Percentiles rank a stretch among this genome's conserved stretches.
Conservation (phyloP, 1,284 basidiomycete genomes). For the Trichosporon inkin region DNA sequence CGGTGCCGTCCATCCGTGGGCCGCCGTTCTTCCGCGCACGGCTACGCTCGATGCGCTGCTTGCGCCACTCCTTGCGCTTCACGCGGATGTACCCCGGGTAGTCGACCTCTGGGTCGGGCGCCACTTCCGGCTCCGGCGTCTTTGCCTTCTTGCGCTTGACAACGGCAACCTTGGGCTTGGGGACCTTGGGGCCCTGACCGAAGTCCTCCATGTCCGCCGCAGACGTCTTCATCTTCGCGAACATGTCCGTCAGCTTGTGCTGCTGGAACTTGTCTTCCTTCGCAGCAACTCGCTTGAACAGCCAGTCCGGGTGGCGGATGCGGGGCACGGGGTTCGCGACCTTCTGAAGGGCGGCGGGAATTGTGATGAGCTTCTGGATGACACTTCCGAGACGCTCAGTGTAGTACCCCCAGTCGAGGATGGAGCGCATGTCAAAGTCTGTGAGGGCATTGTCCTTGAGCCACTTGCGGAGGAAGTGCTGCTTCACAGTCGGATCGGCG, state of each 20-base stretch:
- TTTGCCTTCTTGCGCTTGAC: constrained; percentile 56
- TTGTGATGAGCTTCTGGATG: constrained; percentile 98
- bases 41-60: constrained; percentile 55
- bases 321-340: constrained; percentile 94
- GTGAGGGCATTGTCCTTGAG: constrained; percentile 85
- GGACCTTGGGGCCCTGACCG: constrained; percentile 36
- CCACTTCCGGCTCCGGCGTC: constrained; percentile 32
- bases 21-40: constrained; percentile 46
- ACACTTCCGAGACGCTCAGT: constrained; percentile 96
- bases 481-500: constrained; percentile 84
- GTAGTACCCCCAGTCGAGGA: constrained; percentile 98
- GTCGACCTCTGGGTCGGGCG: constrained; percentile 60
- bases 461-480: constrained; percentile 91
- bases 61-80: constrained; percentile 77
- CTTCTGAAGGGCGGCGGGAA: constrained; percentile 97
- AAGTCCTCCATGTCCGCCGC: constrained; percentile 55
- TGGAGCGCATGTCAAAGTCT: constrained; percentile 87
- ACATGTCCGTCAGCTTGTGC: constrained; percentile 95
- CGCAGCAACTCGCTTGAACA: constrained; percentile 82
- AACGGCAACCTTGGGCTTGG: constrained; percentile 53
- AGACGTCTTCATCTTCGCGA: constrained; percentile 56
- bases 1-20: constrained; percentile 50
- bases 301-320: constrained; percentile 95
- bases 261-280: constrained; percentile 96
- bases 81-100: constrained; percentile 78